A percentile compares a stretch with the other conserved stretches of the same genome.
Evolutionary conservation across 108 stramenopile genomes (phyloP).

Genomic region (Stephanodiscus triporus): DNA sequence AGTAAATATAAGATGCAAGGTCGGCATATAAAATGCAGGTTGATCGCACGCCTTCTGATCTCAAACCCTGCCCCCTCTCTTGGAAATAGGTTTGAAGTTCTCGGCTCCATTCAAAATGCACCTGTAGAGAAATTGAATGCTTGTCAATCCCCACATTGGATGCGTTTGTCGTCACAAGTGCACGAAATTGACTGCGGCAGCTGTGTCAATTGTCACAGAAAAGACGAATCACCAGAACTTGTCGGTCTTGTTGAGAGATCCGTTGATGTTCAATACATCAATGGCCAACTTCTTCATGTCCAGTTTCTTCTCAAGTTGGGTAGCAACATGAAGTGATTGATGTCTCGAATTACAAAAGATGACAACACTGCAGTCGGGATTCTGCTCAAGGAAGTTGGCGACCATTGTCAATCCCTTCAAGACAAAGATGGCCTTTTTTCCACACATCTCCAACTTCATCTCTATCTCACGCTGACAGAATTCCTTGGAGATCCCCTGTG

Average conservation of each 20-base stretch:
- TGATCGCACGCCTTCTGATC: not conserved
- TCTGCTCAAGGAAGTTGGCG: not conserved
- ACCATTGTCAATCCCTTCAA: not conserved
- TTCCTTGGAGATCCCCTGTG: not conserved
- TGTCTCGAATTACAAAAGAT: not conserved
- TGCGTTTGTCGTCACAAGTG: not conserved
- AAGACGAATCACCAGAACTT: not conserved
- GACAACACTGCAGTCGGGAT: not conserved
- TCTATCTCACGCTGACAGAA: not conserved
- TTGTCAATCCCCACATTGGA: not conserved
- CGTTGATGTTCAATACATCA: not conserved
- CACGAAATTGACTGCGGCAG: not conserved
- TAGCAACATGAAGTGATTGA: not conserved
- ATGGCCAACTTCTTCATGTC: not conserved
- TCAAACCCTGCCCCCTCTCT: not conserved
- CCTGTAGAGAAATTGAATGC: not conserved
- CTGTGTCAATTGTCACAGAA: not conserved
- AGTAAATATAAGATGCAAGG: not conserved
- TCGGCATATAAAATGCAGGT: not conserved
- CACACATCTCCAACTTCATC: not conserved
- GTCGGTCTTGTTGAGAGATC: not conserved
- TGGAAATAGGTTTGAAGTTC: not conserved
- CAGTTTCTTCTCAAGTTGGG: not conserved
- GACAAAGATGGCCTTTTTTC: not conserved
- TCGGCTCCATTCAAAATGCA: not conserved